A percentile compares a stretch with the other conserved stretches of the same genome.
These are phyloP conservation scores for Fraxinus angustifolia DNA, from an alignment of 305 asterid species.

Conservation along the genomic window DNA sequence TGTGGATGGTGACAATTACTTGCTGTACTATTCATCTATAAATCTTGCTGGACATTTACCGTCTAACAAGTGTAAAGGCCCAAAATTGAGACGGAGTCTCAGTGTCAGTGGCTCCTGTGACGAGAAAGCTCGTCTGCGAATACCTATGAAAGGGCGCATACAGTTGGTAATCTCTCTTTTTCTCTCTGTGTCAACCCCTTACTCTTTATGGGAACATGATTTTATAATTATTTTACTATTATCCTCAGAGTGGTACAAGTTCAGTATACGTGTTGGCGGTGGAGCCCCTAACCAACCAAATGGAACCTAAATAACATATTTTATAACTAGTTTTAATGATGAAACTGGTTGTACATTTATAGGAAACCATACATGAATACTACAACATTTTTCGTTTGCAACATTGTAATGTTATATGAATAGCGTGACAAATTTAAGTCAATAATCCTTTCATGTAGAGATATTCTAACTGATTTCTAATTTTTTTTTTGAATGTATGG, in stretches of 20 bases:
- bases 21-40: slow-evolving; percentile 79
- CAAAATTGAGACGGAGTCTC: slow-evolving; percentile 61
- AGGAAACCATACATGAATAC: not conserved
- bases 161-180: slow-evolving; percentile 60
- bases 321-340: not conserved
- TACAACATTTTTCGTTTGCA: not conserved
- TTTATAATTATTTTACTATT: slow-evolving; percentile 10
- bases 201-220: not conserved
- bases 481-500: not conserved
- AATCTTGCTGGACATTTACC: slow-evolving; percentile 52
- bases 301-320: slow-evolving; percentile 5
- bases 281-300: not conserved
- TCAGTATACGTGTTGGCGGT: not conserved
- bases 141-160: slow-evolving; percentile 84
- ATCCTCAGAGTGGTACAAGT: slow-evolving; percentile 2
- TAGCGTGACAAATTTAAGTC: not conserved
- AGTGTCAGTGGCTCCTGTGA: slow-evolving; percentile 55
- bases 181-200: slow-evolving; percentile 2
- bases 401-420: not conserved
- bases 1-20: slow-evolving; percentile 73
- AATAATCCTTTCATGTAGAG: not conserved
- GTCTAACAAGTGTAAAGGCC: slow-evolving; percentile 42
- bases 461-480: not conserved
- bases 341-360: not conserved
- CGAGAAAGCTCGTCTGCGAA: slow-evolving; percentile 57